Conservation (phyloP, 805 yeast genomes). For the Starmerella roubikii region DNA sequence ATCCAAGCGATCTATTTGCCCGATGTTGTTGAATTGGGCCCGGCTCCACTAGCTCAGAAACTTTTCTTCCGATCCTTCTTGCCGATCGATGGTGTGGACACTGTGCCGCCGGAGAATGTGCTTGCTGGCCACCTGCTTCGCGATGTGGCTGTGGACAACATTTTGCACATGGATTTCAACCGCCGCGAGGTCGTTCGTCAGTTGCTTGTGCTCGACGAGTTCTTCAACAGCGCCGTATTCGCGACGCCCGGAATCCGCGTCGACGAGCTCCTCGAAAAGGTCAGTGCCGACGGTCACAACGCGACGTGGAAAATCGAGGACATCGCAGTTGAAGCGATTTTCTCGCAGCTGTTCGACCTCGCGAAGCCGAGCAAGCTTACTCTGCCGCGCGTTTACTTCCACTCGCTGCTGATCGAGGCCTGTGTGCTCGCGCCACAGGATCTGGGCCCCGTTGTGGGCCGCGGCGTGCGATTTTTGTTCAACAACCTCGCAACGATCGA, state of each 20-base stretch:
- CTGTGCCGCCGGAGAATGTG: slow-evolving; percentile 44
- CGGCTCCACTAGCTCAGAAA: slow-evolving; percentile 1
- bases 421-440: slow-evolving; percentile 70
- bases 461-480: slow-evolving; percentile 77
- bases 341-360: slow-evolving; percentile 62
- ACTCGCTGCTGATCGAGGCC: slow-evolving; percentile 71
- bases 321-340: slow-evolving; percentile 66
- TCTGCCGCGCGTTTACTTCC: slow-evolving; percentile 64
- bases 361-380: slow-evolving; percentile 31
- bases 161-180: slow-evolving; percentile 75
- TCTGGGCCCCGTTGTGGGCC: slow-evolving; percentile 88
- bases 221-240: slow-evolving; percentile 52
- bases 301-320: slow-evolving; percentile 90
- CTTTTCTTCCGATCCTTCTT: slow-evolving; percentile 13
- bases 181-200: slow-evolving; percentile 78
- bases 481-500: slow-evolving; percentile 53
- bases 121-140: slow-evolving; percentile 51
- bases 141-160: slow-evolving; percentile 61
- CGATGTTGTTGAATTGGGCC: not conserved
- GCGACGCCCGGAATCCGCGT: slow-evolving; percentile 64
- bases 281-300: slow-evolving; percentile 27
- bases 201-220: slow-evolving; percentile 56
- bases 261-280: slow-evolving; percentile 31
- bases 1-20: slow-evolving; percentile 28
- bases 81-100: slow-evolving; percentile 38